Percentiles rank a stretch among this genome's conserved stretches.
These are phyloP conservation scores for Byssothecium circinans DNA, from an alignment of 2,329 filamentous ascomycete species.

Conservation along the genomic window DNA sequence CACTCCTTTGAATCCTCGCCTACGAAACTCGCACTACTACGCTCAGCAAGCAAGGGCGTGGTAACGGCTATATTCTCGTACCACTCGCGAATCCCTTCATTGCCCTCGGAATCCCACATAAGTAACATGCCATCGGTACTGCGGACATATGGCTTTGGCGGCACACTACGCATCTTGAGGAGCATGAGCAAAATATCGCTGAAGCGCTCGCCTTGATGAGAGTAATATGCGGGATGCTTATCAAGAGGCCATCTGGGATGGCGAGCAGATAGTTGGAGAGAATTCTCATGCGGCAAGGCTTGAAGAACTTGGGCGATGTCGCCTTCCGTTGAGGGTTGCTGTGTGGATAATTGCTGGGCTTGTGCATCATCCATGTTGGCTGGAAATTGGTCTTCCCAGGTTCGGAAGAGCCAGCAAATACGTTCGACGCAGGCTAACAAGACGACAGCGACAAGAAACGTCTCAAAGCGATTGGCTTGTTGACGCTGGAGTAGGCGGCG, in stretches of 20 bases:
- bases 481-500: slow-evolving; percentile 61
- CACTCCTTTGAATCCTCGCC: slow-evolving; percentile 39
- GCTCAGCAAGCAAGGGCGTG: slow-evolving; percentile 27
- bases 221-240: slow-evolving; percentile 54
- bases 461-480: slow-evolving; percentile 60
- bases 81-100: slow-evolving; percentile 39
- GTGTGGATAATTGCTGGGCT: slow-evolving; percentile 2
- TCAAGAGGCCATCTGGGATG: slow-evolving; percentile 56
- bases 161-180: slow-evolving; percentile 58
- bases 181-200: slow-evolving; percentile 60
- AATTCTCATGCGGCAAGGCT: slow-evolving; percentile 11
- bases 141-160: slow-evolving; percentile 43
- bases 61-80: slow-evolving; percentile 40
- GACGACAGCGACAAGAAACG: slow-evolving; percentile 61
- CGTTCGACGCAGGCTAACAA: slow-evolving; percentile 62
- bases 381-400: slow-evolving; percentile 47
- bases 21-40: slow-evolving; percentile 30
- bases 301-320: slow-evolving; percentile 31
- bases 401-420: slow-evolving; percentile 60
- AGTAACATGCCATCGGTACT: slow-evolving; percentile 39
- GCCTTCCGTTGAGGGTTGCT: slow-evolving; percentile 11
- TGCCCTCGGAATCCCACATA: slow-evolving; percentile 34
- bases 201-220: slow-evolving; percentile 60
- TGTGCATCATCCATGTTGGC: slow-evolving; percentile 5
- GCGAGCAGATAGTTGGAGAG: slow-evolving; percentile 10